Base-by-base conservation (phyloP, 163 green algal species). In the Prototheca cutis region DNA sequence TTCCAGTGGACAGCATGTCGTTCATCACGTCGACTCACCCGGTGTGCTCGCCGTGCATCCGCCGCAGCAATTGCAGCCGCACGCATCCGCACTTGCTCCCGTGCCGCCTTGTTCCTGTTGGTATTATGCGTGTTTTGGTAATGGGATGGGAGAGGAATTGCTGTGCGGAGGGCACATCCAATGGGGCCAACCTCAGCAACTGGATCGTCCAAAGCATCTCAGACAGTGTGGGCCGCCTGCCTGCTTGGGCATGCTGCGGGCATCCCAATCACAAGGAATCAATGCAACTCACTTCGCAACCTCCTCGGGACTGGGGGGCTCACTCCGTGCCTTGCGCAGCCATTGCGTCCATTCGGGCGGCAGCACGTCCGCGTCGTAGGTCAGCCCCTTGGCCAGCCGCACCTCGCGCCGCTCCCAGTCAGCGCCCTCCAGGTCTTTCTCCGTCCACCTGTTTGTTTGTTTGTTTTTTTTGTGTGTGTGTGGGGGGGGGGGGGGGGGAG, bases 341-440 rank as follows among this genome's bases (percentile, higher is more conserved):
- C 67, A 78, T 55, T 75, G 71, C 27, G 51, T 52, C 71, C 71
- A 78, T 31, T 78, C 71, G 18, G 71, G 66, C 2, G 71, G 62
- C 4, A 78, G 40, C 18, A 47, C 1, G 0, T 54, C 48, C 15
- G 72, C 62, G 15, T 75, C 58, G 40, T n/a, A n/a, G n/a, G n/a
- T n/a, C n/a, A 58, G 60, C 19, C 69, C 59, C 10, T 47, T 36
- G n/a, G 40, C 53, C 42, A 62, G 73, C 36, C 62, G 18, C 15
- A 74, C 57, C 21, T 40, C 65, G 8, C 70, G 51, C 47, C 39
- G 30, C 65, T 78, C 62, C 27, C 58, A 40, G 27, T 39, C 39
- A 21, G 68, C 52, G 4, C 59, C 62, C 10, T 69, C 47, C 1
- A 42, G 21, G n/a, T 78, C 59, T 24, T 58, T 28, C 36, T 73